Conservation (phyloP, 257 asterid genomes). For the Thymus quinquecostatus region DNA sequence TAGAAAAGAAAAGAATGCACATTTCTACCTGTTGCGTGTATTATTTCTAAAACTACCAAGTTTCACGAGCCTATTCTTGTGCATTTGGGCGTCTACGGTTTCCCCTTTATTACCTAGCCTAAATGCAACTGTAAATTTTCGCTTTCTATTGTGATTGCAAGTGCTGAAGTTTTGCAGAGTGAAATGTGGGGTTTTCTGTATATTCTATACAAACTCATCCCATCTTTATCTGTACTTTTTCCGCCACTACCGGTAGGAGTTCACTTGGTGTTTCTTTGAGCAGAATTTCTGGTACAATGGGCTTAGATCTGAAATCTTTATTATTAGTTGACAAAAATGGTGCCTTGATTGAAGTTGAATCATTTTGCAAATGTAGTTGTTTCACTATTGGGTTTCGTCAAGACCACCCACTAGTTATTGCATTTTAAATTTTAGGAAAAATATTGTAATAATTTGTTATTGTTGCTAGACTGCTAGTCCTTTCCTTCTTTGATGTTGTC, state of each 20-base stretch:
- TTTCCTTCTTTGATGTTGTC: slow-evolving; percentile 40
- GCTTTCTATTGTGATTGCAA: slow-evolving; percentile 2
- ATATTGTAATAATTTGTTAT: slow-evolving; percentile 27
- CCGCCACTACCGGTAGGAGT: slow-evolving; percentile 14
- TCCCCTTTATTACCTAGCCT: slow-evolving; percentile 9
- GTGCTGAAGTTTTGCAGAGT: slow-evolving; percentile 13
- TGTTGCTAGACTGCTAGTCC: slow-evolving; percentile 36
- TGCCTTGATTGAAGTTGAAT: background rate
- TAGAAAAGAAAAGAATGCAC: background rate
- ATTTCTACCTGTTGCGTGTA: background rate
- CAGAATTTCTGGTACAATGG: slow-evolving; percentile 11
- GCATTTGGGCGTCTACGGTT: background rate
- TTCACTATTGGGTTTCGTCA: slow-evolving; percentile 32
- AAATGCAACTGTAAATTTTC: slow-evolving; percentile 12
- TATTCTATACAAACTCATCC: slow-evolving; percentile 9
- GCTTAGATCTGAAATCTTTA: slow-evolving; percentile 40
- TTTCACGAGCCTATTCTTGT: background rate
- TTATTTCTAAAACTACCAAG: background rate
- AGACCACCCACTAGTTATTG: slow-evolving; percentile 29
- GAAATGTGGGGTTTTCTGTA: slow-evolving; percentile 21
- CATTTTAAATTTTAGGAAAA: slow-evolving; percentile 18
- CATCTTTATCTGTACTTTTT: no score
- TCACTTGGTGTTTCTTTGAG: slow-evolving; percentile 29
- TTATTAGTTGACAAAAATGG: slow-evolving; percentile 14
- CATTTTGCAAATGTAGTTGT: slow-evolving; percentile 18